Conservation (phyloP, 1,139 yeast species). For the Blastobotrys buckinghamii region DNA sequence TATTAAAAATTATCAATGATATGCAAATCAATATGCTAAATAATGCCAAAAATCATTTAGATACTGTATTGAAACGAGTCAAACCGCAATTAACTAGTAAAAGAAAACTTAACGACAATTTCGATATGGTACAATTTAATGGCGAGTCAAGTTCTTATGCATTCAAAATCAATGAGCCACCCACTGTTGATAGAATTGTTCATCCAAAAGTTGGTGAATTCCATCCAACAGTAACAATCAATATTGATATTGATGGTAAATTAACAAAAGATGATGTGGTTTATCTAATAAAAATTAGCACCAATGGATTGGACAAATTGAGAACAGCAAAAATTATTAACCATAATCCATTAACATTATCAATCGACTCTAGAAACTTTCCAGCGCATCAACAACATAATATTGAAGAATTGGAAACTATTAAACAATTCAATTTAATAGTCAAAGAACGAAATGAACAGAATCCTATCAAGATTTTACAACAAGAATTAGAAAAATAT, state of each 20-base stretch:
- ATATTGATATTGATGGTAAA: conserved; percentile 26
- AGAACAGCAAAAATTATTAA: background rate
- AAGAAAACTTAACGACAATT: conserved; percentile 1
- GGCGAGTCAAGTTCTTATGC: conserved; percentile 12
- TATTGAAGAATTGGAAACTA: background rate
- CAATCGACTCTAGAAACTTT: conserved; percentile 2
- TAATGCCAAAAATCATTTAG: conserved; percentile 23
- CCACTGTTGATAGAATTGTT: conserved; percentile 25
- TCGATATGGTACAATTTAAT: conserved; percentile 24
- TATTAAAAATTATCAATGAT: background rate
- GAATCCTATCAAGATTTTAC: background rate
- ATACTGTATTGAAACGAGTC: conserved; percentile 23
- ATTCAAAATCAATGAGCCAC: conserved; percentile 19
- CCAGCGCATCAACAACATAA: conserved; percentile 6
- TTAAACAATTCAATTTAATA: conserved; percentile 2
- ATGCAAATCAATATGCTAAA: background rate
- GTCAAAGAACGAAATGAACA: background rate
- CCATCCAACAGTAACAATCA: conserved; percentile 25
- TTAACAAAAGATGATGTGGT: conserved; percentile 4
- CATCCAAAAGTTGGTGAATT: conserved; percentile 25
- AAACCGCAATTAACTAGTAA: conserved; percentile 15
- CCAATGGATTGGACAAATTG: background rate
- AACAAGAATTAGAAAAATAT: background rate
- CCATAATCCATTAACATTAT: background rate
- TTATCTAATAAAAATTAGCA: conserved; percentile 1